Base-by-base conservation (phyloP, 805 yeast genomes). In the Maudiozyma barnettii region DNA sequence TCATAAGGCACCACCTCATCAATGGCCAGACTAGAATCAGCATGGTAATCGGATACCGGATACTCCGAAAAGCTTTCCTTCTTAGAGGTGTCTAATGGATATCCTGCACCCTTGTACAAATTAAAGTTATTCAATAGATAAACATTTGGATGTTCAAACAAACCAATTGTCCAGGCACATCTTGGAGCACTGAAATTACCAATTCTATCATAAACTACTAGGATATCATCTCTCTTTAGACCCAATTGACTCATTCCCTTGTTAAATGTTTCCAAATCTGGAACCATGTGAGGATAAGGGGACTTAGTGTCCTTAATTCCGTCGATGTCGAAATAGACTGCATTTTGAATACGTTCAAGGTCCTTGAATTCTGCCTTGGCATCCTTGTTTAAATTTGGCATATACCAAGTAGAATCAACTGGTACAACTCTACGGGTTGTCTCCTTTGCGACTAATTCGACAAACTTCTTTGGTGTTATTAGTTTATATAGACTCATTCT, bases 181-280 rank as follows among this genome's bases (percentile, higher is more conserved):
- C 99, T 75, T 36, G 97, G 96, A 2, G 90, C 79, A 39, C 95
- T 81, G 63, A 91, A 88, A 52, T 84, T 81, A 2, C 95, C 95
- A 43, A 76, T 74, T 53, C 81, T 80, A 65, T 93, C 99, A 63
- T 93, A 93, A 12, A 93, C 78, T 10, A 93, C 82, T 37, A 93
- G 60, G 13, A 71, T 67, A 54, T 90, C 93, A 44, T 70, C 66
- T 22, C 67, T 67, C 3, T 58, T 53, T 26, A 86, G 59, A 1
- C 93, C 93, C 49, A 87, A 63, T 14, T 73, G 58, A 10, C 75
- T 65, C 55, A 81, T 70, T 1, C 76, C 73, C 5, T 57, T 42
- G 45, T 77, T 77, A 64, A 88, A 91, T 3, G 70, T 72, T 1
- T 66, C 68, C 23, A 69, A 60, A 6, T 73, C 64, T 1, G 98